Evolutionary conservation across 768 basidiomycete species (phyloP).

Genomic region (Rhodotorula graminis): DNA sequence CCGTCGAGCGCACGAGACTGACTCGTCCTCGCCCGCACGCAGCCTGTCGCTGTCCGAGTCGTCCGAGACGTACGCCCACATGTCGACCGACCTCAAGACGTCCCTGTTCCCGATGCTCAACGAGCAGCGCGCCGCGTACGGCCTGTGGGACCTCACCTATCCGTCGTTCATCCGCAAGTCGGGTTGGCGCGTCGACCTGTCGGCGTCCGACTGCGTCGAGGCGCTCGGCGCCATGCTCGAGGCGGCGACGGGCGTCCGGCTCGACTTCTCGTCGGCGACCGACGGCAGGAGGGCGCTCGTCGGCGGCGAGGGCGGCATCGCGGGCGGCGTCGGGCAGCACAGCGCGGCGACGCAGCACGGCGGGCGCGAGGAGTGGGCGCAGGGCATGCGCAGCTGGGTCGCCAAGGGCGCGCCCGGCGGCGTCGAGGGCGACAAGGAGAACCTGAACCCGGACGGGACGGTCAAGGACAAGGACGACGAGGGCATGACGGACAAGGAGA

Average conservation of each 20-base stretch:
- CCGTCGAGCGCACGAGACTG: background rate
- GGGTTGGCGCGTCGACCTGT: constrained; percentile 82
- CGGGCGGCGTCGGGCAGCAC: constrained; percentile 23
- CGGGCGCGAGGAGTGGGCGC: constrained; percentile 43
- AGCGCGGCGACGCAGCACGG: constrained; percentile 37
- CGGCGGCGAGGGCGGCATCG: constrained; percentile 58
- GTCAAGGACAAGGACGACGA: constrained; percentile 53
- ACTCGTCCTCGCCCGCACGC: background rate
- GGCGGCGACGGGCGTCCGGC: constrained; percentile 78
- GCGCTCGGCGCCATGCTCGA: constrained; percentile 80
- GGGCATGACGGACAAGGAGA: constrained; percentile 59
- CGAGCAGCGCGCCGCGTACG: constrained; percentile 87
- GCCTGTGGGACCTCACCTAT: constrained; percentile 85
- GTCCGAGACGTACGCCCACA: constrained; percentile 86
- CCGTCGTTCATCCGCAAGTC: constrained; percentile 88
- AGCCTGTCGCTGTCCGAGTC: constrained; percentile 93
- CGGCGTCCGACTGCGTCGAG: constrained; percentile 89
- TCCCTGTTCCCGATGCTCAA: constrained; percentile 74
- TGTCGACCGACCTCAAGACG: constrained; percentile 91
- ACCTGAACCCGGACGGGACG: constrained; percentile 41
- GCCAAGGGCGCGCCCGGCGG: constrained; percentile 47
- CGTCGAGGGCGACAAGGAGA: constrained; percentile 46
- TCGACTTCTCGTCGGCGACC: constrained; percentile 77
- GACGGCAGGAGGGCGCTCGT: constrained; percentile 55
- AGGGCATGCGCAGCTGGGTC: constrained; percentile 74